A percentile compares a stretch with the other conserved stretches of the same genome.
Evolutionary conservation across 1,284 basidiomycete genomes (phyloP).

Genomic region (Polyporus tsugae): DNA sequence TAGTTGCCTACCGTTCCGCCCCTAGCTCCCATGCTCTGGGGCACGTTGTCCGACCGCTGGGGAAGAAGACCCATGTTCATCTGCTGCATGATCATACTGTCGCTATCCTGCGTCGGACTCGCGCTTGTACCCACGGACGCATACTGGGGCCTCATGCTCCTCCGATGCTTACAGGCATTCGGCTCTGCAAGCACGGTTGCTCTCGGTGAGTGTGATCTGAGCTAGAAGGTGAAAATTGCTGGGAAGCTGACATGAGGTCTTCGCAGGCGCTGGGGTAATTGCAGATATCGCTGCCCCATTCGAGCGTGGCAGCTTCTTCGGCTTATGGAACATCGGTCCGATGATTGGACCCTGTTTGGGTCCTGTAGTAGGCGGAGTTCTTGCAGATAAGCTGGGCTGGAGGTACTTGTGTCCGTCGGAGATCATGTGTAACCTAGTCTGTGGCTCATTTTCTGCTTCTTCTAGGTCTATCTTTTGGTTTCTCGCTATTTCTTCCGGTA

Average conservation of each 20-base stretch:
- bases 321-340: slow-evolving; percentile 46
- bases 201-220: slow-evolving; percentile 41
- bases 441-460: not conserved
- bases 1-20: not conserved
- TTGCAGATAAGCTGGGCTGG: slow-evolving; percentile 71
- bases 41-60: slow-evolving; percentile 52
- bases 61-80: slow-evolving; percentile 57
- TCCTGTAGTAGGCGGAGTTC: slow-evolving; percentile 62
- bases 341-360: slow-evolving; percentile 52
- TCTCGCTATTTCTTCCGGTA: slow-evolving; percentile 65
- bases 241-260: not conserved
- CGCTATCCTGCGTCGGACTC: slow-evolving; percentile 53
- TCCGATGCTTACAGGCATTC: slow-evolving; percentile 56
- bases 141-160: slow-evolving; percentile 57
- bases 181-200: slow-evolving; percentile 56
- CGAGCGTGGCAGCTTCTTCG: slow-evolving; percentile 51
- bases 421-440: not conserved
- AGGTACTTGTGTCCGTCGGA: slow-evolving; percentile 50
- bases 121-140: slow-evolving; percentile 53
- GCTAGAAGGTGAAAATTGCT: not conserved
- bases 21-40: slow-evolving; percentile 55
- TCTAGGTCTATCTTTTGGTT: slow-evolving; percentile 83
- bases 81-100: slow-evolving; percentile 49
- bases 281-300: slow-evolving; percentile 49
- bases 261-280: slow-evolving; percentile 48